Base-by-base conservation (phyloP, 768 basidiomycete genomes). In the Polyporus arcularius region DNA sequence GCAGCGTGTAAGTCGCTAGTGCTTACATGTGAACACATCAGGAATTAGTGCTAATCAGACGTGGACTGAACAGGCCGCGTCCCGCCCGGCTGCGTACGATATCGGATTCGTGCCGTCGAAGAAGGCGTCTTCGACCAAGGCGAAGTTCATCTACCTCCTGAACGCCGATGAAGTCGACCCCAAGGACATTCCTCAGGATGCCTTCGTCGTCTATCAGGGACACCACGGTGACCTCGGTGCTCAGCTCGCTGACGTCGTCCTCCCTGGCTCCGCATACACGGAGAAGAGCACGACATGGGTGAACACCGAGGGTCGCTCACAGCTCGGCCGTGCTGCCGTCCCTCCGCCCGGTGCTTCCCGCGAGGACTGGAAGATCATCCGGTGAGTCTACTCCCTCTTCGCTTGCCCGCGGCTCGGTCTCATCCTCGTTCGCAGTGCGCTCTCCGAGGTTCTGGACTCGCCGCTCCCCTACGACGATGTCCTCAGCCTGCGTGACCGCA, bases 151-250 rank as follows among this genome's bases (percentile, higher is more conserved):
- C 65, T 98, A 97, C 78, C 88, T 99, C 53, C 84, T 99, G 59
- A 96, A 96, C 73, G 95, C 97, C 7, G 97, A 99, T 69, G 96
- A 98, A 70, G 75, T 98, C 55, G 86, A 95, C 72, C 90, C 94
- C 42, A 83, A 85, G 52, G 85, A 89, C 3, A 96, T 99, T 60
- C 96, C 97, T 32, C 79, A 84, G 58, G 85, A 94, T 67, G 94
- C 96, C 3, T 98, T 98, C 69, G 96, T 98, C 48, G 96, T 99
- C 14, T 99, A 99, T 74, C 97, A 98, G 70, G 97, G 97, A 39
- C 96, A 98, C 74, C 97, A 99, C 71, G 97, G 97, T 68, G 97
- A 99, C 73, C 80, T 93, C 56, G 96, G 97, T 39, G 97, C 97
- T 3, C 92, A 94, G 68, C 86, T 95, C 26, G 97, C 97, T n/a